These are phyloP conservation scores for Paramecium bursaria DNA, from an alignment of 73 alveolate genomes.

Conservation along the genomic window DNA sequence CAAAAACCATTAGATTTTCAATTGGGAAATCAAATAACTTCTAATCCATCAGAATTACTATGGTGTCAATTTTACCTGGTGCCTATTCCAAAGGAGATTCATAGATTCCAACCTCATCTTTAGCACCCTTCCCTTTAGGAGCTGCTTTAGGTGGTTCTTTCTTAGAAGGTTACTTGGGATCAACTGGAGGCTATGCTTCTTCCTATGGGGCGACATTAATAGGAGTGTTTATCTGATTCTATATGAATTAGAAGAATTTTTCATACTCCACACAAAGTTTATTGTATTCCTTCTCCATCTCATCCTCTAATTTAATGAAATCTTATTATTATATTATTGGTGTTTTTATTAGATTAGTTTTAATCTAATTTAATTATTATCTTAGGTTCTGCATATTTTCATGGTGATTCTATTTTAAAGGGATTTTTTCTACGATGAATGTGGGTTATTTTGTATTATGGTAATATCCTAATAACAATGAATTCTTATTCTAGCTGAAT, in stretches of 20 bases:
- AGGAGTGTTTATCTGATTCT: background rate
- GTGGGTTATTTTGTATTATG: background rate
- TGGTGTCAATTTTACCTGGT: constrained; percentile 49
- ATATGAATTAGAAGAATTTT: constrained; percentile 1
- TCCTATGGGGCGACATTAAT: background rate
- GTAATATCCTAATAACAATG: background rate
- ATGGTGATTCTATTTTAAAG: background rate
- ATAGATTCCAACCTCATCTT: background rate
- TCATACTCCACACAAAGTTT: constrained; percentile 20
- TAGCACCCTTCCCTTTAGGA: constrained; percentile 38
- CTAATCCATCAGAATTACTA: constrained; percentile 1
- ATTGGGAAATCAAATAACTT: constrained; percentile 51
- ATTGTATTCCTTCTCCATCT: constrained; percentile 50
- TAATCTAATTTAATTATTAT: constrained; percentile 44
- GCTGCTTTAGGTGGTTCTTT: constrained; percentile 5
- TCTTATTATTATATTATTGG: constrained; percentile 51
- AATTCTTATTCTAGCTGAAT: background rate
- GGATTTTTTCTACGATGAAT: background rate
- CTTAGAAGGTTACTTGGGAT: too few species aligned
- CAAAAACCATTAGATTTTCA: constrained; percentile 23
- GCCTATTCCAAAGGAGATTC: constrained; percentile 42
- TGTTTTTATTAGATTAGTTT: constrained; percentile 37
- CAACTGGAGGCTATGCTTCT: constrained; percentile 34
- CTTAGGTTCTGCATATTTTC: background rate
- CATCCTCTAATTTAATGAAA: constrained; percentile 56